Conservation (phyloP, 768 basidiomycete genomes). For the Tricholoma saponaceum region DNA sequence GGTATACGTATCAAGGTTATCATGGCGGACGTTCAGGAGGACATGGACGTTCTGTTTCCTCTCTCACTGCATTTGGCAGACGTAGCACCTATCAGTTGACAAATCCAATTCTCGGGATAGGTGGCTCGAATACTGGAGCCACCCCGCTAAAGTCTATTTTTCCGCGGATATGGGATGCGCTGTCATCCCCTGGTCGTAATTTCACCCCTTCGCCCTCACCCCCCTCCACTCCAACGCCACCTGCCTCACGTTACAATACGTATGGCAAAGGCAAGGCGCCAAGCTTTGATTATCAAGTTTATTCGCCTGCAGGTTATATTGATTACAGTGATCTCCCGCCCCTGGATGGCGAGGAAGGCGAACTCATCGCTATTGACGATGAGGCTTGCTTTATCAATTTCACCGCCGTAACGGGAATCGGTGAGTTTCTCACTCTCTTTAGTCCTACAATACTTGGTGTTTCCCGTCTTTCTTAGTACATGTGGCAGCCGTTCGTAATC, state of each 20-base stretch:
- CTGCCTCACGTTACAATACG: slow-evolving; percentile 17
- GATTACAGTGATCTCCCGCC: slow-evolving; percentile 63
- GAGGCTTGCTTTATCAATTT: slow-evolving; percentile 58
- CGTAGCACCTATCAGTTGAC: slow-evolving; percentile 7
- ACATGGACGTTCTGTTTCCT: slow-evolving; percentile 3
- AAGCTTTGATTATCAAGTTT: slow-evolving; percentile 14
- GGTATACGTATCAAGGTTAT: slow-evolving; percentile 25
- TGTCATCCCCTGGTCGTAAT: slow-evolving; percentile 37
- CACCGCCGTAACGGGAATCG: slow-evolving; percentile 52
- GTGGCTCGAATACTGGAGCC: slow-evolving; percentile 12
- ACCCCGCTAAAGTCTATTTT: slow-evolving; percentile 38
- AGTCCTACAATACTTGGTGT: not conserved
- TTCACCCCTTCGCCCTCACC: slow-evolving; percentile 19
- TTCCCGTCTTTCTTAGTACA: not conserved
- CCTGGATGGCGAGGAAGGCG: slow-evolving; percentile 84
- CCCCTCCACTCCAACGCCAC: slow-evolving; percentile 21
- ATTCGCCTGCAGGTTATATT: slow-evolving; percentile 20
- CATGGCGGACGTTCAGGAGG: not conserved
- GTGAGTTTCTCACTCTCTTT: slow-evolving; percentile 26
- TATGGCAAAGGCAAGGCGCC: not conserved
- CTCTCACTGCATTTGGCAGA: slow-evolving; percentile 1
- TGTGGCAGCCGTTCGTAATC: slow-evolving; percentile 1
- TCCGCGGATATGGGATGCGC: slow-evolving; percentile 50
- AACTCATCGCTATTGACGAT: slow-evolving; percentile 65
- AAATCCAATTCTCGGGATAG: slow-evolving; percentile 5